Base-by-base conservation (phyloP, 139 green algal species). In the Ettlia oleoabundans region DNA sequence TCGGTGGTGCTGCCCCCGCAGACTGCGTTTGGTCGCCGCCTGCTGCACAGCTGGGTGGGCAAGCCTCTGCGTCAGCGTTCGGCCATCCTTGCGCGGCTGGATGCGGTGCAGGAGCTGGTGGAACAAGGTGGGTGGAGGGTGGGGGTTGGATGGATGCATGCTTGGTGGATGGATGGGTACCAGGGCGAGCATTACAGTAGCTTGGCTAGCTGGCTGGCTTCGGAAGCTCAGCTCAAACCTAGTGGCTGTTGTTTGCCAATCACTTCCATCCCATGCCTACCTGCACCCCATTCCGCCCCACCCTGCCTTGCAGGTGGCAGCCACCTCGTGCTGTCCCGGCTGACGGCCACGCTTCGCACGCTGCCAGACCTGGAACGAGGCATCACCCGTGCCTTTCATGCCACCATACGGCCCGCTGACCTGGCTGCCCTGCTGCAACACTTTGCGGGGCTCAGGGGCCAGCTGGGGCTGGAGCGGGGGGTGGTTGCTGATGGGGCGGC, bases 341-440 rank as follows among this genome's bases (percentile, higher is more conserved):
- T 86, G n/a, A 42, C 24, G 0, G 1, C 51, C 51, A 28, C 42
- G 1, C 84, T 96, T 41, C 71, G 40, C 0, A 51, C 62, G 10
- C 82, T 93, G 40, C 85, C 88, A 0, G 95, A 98, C 86, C 64
- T 98, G 72, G 95, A 98, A 86, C 85, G 94, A 1, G 87, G 84
- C 32, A 32, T 98, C 35, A 93, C 86, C 5, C 88, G 95, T 2
- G 83, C 91, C 8, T 86, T 96, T 68, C 92, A 97, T 81, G 66
- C 89, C 74, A 98, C 88, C 32, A 90, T 91, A 24, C 88, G 88
- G 3, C 95, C 95, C 7, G 63, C 91, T 2, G 95, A 98, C 86
- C 88, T 95, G 32, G 81, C 91, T 22, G 72, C 61, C 7, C 82
- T 90, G 24, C 78, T 96, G 62, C 61, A 65, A 0, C 75, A 82